These are phyloP conservation scores for Lophiotrema nucula DNA, from an alignment of 495 filamentous ascomycete species.

Conservation along the genomic window DNA sequence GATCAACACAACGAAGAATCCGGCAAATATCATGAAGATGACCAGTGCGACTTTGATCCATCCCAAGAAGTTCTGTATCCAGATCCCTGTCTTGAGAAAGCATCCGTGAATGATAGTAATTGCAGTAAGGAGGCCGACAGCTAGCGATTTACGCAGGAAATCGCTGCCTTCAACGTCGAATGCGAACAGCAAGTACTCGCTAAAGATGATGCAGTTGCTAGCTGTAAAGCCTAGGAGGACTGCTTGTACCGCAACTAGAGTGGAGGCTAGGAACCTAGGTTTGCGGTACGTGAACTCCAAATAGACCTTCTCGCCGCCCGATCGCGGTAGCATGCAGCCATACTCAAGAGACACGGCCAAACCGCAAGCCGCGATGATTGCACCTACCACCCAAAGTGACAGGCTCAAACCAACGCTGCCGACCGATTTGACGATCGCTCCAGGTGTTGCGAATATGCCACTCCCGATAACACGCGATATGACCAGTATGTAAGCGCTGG, in stretches of 20 bases:
- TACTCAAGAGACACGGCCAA: slow-evolving; percentile 64
- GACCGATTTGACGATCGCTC: slow-evolving; percentile 62
- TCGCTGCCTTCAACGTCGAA: slow-evolving; percentile 27
- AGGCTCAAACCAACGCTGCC: slow-evolving; percentile 68
- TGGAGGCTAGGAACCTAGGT: slow-evolving; percentile 68
- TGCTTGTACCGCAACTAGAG: slow-evolving; percentile 63
- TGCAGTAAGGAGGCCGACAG: slow-evolving; percentile 32
- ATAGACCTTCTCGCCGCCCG: slow-evolving; percentile 73
- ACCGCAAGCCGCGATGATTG: slow-evolving; percentile 59
- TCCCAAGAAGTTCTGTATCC: slow-evolving; percentile 37
- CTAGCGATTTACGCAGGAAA: slow-evolving; percentile 24
- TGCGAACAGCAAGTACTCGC: slow-evolving; percentile 35
- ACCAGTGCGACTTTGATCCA: slow-evolving; percentile 41
- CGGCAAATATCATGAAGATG: slow-evolving; percentile 45
- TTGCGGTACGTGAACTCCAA: slow-evolving; percentile 71
- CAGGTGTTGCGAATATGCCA: slow-evolving; percentile 74
- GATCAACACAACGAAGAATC: slow-evolving; percentile 39
- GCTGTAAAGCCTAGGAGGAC: slow-evolving; percentile 69
- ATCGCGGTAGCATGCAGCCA: slow-evolving; percentile 70
- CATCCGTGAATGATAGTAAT: slow-evolving; percentile 37
- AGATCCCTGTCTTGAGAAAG: slow-evolving; percentile 33
- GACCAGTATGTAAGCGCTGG: slow-evolving; percentile 70
- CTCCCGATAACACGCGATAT: slow-evolving; percentile 73
- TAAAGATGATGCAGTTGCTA: slow-evolving; percentile 39
- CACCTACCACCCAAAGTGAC: slow-evolving; percentile 63